Conservation (phyloP, 352 stramenopile genomes). For the Globisporangium paroecandrum region DNA sequence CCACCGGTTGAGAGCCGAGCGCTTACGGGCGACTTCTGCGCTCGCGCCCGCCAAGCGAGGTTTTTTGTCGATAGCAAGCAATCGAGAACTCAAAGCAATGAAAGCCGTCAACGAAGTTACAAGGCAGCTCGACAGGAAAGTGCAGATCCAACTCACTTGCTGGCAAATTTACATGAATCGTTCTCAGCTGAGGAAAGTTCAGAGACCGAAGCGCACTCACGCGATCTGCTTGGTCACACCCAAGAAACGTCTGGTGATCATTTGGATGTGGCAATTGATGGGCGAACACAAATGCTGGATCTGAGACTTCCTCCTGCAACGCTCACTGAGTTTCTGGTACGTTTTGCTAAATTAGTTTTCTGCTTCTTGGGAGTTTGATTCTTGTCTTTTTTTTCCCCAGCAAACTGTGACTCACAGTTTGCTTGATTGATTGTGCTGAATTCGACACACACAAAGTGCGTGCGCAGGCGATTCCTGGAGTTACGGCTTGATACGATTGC, state of each 20-base stretch:
- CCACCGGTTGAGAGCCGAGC: neutral
- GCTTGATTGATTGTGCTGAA: too few relatives aligned
- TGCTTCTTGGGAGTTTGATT: neutral
- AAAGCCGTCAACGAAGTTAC: neutral
- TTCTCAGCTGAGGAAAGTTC: neutral
- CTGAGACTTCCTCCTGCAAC: constrained; percentile 5
- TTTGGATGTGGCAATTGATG: neutral
- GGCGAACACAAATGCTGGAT: neutral
- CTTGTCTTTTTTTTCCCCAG: too few relatives aligned
- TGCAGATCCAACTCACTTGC: neutral
- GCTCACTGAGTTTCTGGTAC: constrained; percentile 14
- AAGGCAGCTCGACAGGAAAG: neutral
- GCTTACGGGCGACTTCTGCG: neutral
- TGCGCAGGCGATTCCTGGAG: constrained; percentile 4
- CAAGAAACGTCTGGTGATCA: neutral
- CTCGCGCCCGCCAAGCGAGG: neutral
- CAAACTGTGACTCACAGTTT: too few relatives aligned
- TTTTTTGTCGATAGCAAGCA: neutral
- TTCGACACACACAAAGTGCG: neutral
- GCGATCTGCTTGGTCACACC: neutral
- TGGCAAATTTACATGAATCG: neutral
- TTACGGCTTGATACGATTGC: neutral
- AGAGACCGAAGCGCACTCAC: neutral
- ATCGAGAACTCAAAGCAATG: neutral
- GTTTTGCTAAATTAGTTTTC: neutral